Conservation (phyloP, 345 rosid species). For the Salix exigua region DNA sequence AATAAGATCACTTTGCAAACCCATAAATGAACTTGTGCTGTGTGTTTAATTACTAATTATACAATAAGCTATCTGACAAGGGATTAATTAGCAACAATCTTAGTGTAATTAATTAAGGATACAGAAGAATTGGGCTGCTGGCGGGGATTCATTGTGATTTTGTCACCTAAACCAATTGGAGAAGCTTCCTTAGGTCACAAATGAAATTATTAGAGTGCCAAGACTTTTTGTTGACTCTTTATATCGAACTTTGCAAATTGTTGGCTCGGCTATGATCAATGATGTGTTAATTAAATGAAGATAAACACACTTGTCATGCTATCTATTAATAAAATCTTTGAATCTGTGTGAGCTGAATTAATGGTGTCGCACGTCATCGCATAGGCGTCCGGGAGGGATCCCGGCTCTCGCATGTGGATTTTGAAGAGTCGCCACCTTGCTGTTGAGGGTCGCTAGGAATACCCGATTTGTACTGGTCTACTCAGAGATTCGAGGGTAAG, state of each 20-base stretch:
- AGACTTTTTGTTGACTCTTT: background rate
- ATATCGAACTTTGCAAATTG: background rate
- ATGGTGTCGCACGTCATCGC: no score
- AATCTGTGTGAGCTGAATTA: background rate
- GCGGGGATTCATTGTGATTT: background rate
- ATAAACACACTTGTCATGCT: background rate
- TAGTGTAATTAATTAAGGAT: conserved; percentile 15
- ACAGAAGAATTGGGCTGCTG: background rate
- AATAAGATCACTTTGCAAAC: conserved; percentile 16
- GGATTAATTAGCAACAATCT: background rate
- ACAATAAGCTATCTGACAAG: background rate
- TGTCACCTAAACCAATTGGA: background rate
- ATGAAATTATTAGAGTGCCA: background rate
- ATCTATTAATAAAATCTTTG: background rate
- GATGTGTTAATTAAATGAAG: background rate
- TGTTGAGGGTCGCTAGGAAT: no score
- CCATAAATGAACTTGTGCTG: conserved; percentile 6
- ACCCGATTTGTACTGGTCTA: no score
- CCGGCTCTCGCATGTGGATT: no score
- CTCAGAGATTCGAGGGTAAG: no score
- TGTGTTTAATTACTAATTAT: background rate
- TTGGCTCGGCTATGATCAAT: background rate
- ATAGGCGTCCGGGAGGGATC: no score
- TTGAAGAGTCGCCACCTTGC: no score
- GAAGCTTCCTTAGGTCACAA: background rate